phyloP scores from a whole-genome alignment of 768 basidiomycete species.

The Floccularia luteovirens region DNA sequence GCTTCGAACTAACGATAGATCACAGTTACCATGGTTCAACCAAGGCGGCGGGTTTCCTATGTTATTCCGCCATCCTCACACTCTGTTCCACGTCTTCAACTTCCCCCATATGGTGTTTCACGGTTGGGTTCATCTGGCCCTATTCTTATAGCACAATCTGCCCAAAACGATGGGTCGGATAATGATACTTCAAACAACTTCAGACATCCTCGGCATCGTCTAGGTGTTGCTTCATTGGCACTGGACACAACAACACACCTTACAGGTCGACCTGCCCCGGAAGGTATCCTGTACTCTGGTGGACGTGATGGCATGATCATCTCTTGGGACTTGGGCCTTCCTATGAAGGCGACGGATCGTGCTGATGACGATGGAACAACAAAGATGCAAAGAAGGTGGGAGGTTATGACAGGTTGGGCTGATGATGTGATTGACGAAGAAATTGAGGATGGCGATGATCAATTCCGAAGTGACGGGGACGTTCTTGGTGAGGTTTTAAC shows the following conservation, averaged over 20 bases:
- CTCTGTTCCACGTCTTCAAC: slow-evolving; percentile 53
- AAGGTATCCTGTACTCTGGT: slow-evolving; percentile 86
- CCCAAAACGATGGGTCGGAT: slow-evolving; percentile 15
- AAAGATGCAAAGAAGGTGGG: slow-evolving; percentile 49
- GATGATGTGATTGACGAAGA: slow-evolving; percentile 65
- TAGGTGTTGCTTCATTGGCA: slow-evolving; percentile 83
- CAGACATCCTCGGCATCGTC: slow-evolving; percentile 72
- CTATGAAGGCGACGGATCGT: slow-evolving; percentile 42
- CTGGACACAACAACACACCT: slow-evolving; percentile 79
- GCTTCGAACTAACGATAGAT: no score
- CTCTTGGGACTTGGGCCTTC: slow-evolving; percentile 77
- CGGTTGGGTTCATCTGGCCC: slow-evolving; percentile 67
- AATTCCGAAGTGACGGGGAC: slow-evolving; percentile 59
- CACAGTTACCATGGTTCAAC: slow-evolving; percentile 29
- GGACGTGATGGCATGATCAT: slow-evolving; percentile 86
- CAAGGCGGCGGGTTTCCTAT: slow-evolving; percentile 75
- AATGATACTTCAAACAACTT: slow-evolving; percentile 14
- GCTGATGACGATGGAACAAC: slow-evolving; percentile 16
- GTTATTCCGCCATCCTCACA: slow-evolving; percentile 71
- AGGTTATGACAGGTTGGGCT: slow-evolving; percentile 78
- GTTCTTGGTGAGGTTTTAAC: slow-evolving; percentile 69
- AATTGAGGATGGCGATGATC: slow-evolving; percentile 53
- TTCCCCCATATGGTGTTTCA: slow-evolving; percentile 59
- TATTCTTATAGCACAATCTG: slow-evolving; percentile 40
- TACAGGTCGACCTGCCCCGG: slow-evolving; percentile 53